A percentile compares a stretch with the other conserved stretches of the same genome.
These are phyloP conservation scores for Fusarium oxysporum DNA, from an alignment of 2,329 filamentous ascomycete species.

Conservation along the genomic window DNA sequence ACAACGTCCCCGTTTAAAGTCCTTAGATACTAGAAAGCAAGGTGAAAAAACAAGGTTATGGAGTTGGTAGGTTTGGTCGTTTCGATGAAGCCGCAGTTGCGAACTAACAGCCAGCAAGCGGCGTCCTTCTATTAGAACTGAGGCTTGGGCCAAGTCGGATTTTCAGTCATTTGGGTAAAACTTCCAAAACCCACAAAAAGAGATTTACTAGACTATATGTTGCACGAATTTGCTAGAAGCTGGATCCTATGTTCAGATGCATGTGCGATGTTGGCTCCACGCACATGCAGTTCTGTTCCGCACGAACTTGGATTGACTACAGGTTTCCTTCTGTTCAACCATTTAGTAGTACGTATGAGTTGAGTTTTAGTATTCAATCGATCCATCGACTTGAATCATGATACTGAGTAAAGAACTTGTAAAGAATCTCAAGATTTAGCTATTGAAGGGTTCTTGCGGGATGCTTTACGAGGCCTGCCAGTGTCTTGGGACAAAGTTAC, in stretches of 20 bases:
- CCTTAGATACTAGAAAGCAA: conserved; percentile 11
- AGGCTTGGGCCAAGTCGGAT: conserved; percentile 30
- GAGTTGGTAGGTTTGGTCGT: conserved; percentile 41
- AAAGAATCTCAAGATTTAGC: neutral
- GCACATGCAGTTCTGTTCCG: conserved; percentile 13
- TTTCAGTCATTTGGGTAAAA: conserved; percentile 31
- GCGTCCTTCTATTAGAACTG: conserved; percentile 38
- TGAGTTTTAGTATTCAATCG: conserved; percentile 6
- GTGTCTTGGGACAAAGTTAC: neutral
- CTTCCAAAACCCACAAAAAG: conserved; percentile 30
- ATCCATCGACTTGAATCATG: neutral
- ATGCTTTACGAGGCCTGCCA: neutral
- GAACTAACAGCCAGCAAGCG: conserved; percentile 35
- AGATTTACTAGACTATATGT: conserved; percentile 17
- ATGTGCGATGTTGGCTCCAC: conserved; percentile 1
- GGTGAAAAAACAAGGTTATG: conserved; percentile 32
- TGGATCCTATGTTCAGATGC: conserved; percentile 1
- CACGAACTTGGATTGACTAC: conserved; percentile 6
- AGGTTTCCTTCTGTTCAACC: conserved; percentile 9
- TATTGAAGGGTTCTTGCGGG: neutral
- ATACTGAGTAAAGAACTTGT: neutral
- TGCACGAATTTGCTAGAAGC: conserved; percentile 10
- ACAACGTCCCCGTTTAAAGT: conserved; percentile 67
- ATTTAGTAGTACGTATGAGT: conserved; percentile 5
- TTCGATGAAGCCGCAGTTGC: neutral